phyloP scores from a whole-genome alignment of 441 rosid species.

The Eutrema salsugineum region DNA sequence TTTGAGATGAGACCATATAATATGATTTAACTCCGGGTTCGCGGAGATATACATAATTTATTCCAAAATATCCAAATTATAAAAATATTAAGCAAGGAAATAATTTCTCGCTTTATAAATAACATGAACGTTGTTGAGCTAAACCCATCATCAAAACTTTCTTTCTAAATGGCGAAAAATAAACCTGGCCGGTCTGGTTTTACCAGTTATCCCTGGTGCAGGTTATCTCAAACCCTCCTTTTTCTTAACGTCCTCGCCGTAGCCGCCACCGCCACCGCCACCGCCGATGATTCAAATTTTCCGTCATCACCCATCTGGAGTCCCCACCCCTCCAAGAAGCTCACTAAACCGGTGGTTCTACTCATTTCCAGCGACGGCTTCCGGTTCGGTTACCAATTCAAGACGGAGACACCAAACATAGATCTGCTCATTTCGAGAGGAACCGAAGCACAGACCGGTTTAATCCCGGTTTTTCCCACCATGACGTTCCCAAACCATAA shows the following conservation, averaged over 20 bases:
- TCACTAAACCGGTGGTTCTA: slow-evolving; percentile 63
- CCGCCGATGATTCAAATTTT: not conserved
- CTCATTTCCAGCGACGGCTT: slow-evolving; percentile 87
- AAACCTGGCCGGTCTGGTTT: not conserved
- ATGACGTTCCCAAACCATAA: slow-evolving; percentile 92
- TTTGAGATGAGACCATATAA: too few species aligned
- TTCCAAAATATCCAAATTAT: too few species aligned
- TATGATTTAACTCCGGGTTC: too few species aligned
- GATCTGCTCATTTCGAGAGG: slow-evolving; percentile 65
- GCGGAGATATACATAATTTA: too few species aligned
- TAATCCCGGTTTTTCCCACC: slow-evolving; percentile 86
- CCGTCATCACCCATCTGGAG: slow-evolving; percentile 2
- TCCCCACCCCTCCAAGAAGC: slow-evolving; percentile 51
- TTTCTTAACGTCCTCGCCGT: slow-evolving; percentile 10
- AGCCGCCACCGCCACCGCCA: not conserved
- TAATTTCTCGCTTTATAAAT: not conserved
- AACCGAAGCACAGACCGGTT: slow-evolving; percentile 80
- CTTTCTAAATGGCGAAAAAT: not conserved
- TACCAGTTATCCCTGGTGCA: not conserved
- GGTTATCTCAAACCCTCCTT: not conserved
- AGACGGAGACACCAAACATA: slow-evolving; percentile 68
- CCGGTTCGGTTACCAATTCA: slow-evolving; percentile 92
- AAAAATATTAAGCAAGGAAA: too few species aligned
- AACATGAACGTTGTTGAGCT: not conserved
- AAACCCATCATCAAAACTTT: not conserved